Evolutionary conservation across 2,329 filamentous ascomycete species (phyloP), one percentile per base, ranked within the genome.

Genomic region (Madurella mycetomatis): DNA sequence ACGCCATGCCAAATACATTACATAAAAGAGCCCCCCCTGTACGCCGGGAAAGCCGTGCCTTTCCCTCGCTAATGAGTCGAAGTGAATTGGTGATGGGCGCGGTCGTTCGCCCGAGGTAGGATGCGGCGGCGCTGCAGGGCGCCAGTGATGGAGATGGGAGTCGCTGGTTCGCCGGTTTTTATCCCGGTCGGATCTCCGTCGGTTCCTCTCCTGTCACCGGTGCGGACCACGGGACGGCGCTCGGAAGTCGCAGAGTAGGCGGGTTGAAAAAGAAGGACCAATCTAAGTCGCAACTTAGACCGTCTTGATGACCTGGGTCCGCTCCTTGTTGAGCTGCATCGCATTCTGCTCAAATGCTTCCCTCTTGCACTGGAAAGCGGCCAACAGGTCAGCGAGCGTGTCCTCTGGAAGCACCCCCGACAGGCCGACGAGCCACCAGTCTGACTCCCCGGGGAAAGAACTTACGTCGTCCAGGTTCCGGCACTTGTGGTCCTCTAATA

Each of bases 401-500:
- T 68, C 64, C 53, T 71, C 66, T 47, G 66, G 65, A 47, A 76
- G 65, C 39, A 70, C 65, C 51, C 60, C 61, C 49, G 53, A 55
- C 46, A 64, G 45, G 51, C 63, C 61, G 49, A 60, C 55, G 11
- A 65, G 64, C 64, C 63, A 66, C 64, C 65, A 66, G 40, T 25
- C 25, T 25, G 25, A 25, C 25, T 25, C 25, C 4, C 25, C 43
- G 9, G 25, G 9, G 55, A 57, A 34, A 31, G 57, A 62, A 77
- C 84, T 76, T 77, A 87, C 84, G 75, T 96, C 89, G 78, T 97
- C 94, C 54, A 99, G 78, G 41, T 91, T 91, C 60, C 83, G 84
- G 76, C 94, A 99, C 75, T 90, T 90, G 76, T 99, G 94, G 65
- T 92, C 89, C 73, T 99, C 94, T 60, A 97, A 75, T 75, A 97